A percentile compares a stretch with the other conserved stretches of the same genome.
Evolutionary conservation across 352 stramenopile genomes (phyloP).

Genomic region (Plasmopara viticola): DNA sequence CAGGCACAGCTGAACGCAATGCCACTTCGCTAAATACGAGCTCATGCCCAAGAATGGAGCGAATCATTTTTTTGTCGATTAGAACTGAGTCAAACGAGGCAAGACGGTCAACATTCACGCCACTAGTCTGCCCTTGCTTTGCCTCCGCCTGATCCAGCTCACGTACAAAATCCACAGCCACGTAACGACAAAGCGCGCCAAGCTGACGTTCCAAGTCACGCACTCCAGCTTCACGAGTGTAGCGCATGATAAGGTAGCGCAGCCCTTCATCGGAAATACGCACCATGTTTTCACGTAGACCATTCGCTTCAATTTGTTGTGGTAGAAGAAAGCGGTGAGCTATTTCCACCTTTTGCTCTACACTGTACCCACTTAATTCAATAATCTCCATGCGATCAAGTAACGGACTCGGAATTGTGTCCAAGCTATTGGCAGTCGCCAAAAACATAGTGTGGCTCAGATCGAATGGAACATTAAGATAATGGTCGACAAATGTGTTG

Average conservation of each 20-base stretch:
- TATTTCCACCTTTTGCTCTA: constrained; percentile 82
- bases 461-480: too few relatives aligned
- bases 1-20: constrained; percentile 52
- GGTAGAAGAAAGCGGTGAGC: constrained; percentile 69
- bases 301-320: constrained; percentile 71
- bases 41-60: constrained; percentile 53
- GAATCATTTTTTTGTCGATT: constrained; percentile 37
- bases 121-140: too few relatives aligned
- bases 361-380: constrained; percentile 72
- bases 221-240: constrained; percentile 85
- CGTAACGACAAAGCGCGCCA: too few relatives aligned
- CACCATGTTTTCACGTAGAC: constrained; percentile 41
- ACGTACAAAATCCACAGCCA: too few relatives aligned
- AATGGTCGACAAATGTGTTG: too few relatives aligned
- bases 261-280: constrained; percentile 55
- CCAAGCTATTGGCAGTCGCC: constrained; percentile 25
- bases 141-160: too few relatives aligned
- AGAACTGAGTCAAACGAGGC: too few relatives aligned
- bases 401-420: constrained; percentile 69
- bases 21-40: constrained; percentile 74
- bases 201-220: constrained; percentile 69
- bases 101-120: too few relatives aligned
- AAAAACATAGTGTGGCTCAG: too few relatives aligned
- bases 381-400: constrained; percentile 85
- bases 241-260: constrained; percentile 64